These are phyloP conservation scores for Saksenaea vasiformis DNA, from an alignment of 371 early-diverging fungal genomes.

Conservation along the genomic window DNA sequence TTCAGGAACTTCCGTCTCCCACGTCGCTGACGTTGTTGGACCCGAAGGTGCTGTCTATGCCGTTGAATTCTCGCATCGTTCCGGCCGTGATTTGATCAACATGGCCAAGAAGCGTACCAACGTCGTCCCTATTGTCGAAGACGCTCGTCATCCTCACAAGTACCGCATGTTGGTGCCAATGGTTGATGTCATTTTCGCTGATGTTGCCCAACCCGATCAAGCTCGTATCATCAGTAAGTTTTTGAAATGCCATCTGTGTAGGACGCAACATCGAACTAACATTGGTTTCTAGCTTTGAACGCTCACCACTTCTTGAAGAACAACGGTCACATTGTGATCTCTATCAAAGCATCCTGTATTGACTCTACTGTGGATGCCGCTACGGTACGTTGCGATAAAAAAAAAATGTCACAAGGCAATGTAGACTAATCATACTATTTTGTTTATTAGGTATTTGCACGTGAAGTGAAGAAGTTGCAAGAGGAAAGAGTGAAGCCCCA, in stretches of 20 bases:
- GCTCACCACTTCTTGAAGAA: slow-evolving; percentile 99
- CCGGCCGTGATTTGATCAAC: slow-evolving; percentile 99
- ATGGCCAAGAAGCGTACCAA: slow-evolving; percentile 99
- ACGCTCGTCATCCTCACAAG: slow-evolving; percentile 99
- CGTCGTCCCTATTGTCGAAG: slow-evolving; percentile 99
- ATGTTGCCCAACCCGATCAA: slow-evolving; percentile 99
- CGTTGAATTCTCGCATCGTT: slow-evolving; percentile 99
- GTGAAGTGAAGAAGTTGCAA: slow-evolving; percentile 99
- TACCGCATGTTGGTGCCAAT: slow-evolving; percentile 99
- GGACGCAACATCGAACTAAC: not conserved
- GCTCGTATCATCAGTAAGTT: slow-evolving; percentile 90
- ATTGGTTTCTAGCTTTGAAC: slow-evolving; percentile 75
- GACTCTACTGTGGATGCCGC: slow-evolving; percentile 99
- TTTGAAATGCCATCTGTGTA: not conserved
- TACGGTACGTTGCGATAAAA: slow-evolving; percentile 39
- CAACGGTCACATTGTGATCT: slow-evolving; percentile 98
- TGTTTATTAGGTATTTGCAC: slow-evolving; percentile 97
- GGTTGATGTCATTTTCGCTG: slow-evolving; percentile 99
- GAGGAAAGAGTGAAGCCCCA: slow-evolving; percentile 99
- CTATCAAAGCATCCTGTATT: slow-evolving; percentile 99
- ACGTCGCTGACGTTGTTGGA: slow-evolving; percentile 99
- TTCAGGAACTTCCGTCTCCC: slow-evolving; percentile 99
- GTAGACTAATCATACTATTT: not conserved
- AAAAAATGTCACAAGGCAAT: not conserved
- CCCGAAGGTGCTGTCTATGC: slow-evolving; percentile 98